These are phyloP conservation scores for Fusarium luffae DNA, from an alignment of 2,329 filamentous ascomycete genomes.

Conservation along the genomic window DNA sequence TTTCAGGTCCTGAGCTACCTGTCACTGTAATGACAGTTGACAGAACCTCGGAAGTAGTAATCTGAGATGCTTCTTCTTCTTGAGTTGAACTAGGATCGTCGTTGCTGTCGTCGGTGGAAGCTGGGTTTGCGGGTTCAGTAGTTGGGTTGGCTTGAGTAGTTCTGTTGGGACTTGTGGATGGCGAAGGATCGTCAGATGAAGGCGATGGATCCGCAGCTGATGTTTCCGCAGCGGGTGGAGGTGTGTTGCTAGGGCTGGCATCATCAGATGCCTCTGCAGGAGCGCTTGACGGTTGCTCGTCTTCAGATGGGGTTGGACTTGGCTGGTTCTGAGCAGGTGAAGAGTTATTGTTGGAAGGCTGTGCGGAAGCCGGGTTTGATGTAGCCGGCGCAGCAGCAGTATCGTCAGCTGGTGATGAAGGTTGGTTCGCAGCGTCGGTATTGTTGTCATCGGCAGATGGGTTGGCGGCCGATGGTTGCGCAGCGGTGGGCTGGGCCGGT, in stretches of 20 bases:
- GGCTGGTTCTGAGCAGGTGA: constrained; percentile 14
- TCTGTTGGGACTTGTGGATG: constrained; percentile 1
- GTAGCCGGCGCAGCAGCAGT: constrained; percentile 14
- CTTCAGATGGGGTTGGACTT: constrained; percentile 7
- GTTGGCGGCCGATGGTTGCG: constrained; percentile 32
- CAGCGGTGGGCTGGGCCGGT: constrained; percentile 37
- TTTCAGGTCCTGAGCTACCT: constrained; percentile 35
- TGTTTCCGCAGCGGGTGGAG: constrained; percentile 16
- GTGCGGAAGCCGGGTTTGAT: constrained; percentile 16
- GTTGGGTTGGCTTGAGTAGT: constrained; percentile 27
- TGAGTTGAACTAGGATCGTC: constrained; percentile 23
- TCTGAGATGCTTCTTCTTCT: constrained; percentile 20
- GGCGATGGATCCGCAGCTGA: constrained; percentile 17
- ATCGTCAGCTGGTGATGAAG: constrained; percentile 14
- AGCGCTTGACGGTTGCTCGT: constrained; percentile 11
- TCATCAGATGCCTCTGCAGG: constrained; percentile 18
- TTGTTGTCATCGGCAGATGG: constrained; percentile 25
- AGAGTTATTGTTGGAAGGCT: constrained; percentile 11
- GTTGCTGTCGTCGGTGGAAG: constrained; percentile 25
- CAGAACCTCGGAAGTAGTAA: constrained; percentile 28
- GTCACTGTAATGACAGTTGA: constrained; percentile 44
- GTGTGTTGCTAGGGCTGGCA: constrained; percentile 12
- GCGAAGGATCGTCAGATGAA: constrained; percentile 9
- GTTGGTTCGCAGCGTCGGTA: constrained; percentile 16
- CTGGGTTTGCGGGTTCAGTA: constrained; percentile 15